Evolutionary conservation across 2,329 filamentous ascomycete genomes (phyloP).

Genomic region (Seiridium unicorne): DNA sequence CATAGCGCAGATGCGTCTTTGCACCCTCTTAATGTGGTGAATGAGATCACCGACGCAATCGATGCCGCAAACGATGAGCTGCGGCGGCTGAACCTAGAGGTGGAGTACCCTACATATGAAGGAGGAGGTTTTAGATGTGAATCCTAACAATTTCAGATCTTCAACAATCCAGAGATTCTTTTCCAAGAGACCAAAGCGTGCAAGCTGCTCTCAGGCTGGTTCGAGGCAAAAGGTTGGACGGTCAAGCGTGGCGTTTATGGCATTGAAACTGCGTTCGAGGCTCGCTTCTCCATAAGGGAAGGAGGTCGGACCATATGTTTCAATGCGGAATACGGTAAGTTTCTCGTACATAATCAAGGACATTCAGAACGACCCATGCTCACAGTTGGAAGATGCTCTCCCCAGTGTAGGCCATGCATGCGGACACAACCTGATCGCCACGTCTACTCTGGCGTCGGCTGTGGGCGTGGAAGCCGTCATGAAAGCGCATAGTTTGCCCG

Average conservation of each 20-base stretch:
- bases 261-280: constrained; percentile 3
- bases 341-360: background rate
- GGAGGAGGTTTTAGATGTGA: background rate
- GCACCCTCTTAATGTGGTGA: background rate
- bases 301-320: background rate
- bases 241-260: constrained; percentile 1
- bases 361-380: background rate
- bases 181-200: constrained; percentile 3
- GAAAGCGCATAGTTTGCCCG: constrained; percentile 10
- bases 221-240: background rate
- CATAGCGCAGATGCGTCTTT: background rate
- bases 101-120: background rate
- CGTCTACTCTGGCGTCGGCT: constrained; percentile 37
- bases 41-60: background rate
- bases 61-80: constrained; percentile 1
- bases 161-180: constrained; percentile 5
- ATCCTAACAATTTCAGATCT: background rate
- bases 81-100: constrained; percentile 1
- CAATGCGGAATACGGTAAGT: constrained; percentile 1
- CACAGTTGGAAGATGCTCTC: constrained; percentile 34
- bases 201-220: constrained; percentile 1
- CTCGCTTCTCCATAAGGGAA: background rate
- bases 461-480: constrained; percentile 34
- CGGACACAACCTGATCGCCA: constrained; percentile 45
- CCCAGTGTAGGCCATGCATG: constrained; percentile 44